Conservation (phyloP, 1,284 basidiomycete species). For the Hortiboletus rubellus region DNA sequence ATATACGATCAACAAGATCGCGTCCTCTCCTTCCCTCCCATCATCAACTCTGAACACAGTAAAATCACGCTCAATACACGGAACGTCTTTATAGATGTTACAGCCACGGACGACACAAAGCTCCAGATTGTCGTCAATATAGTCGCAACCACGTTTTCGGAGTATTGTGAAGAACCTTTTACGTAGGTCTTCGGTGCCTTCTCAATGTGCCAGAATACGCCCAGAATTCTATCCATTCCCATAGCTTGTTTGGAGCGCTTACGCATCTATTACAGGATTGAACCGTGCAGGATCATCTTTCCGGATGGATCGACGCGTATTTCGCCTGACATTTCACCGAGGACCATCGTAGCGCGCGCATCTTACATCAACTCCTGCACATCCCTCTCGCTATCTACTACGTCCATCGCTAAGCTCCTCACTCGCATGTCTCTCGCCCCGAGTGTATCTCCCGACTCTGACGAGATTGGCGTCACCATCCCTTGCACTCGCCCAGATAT, state of each 20-base stretch:
- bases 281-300: constrained; percentile 83
- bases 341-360: constrained; percentile 73
- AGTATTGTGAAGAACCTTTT: constrained; percentile 92
- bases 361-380: constrained; percentile 97
- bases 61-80: constrained; percentile 95
- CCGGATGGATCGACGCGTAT: constrained; percentile 77
- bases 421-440: constrained; percentile 74
- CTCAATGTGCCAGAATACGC: not conserved
- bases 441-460: constrained; percentile 41
- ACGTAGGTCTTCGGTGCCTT: constrained; percentile 54
- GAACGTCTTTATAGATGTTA: constrained; percentile 97
- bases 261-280: constrained; percentile 57
- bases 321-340: constrained; percentile 79
- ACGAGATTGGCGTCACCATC: constrained; percentile 75
- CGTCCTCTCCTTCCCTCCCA: constrained; percentile 96
- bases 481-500: constrained; percentile 96
- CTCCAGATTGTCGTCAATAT: constrained; percentile 95
- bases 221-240: not conserved
- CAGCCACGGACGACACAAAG: constrained; percentile 98
- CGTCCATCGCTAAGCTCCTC: constrained; percentile 66
- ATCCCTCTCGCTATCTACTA: constrained; percentile 69
- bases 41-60: constrained; percentile 97
- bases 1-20: constrained; percentile 90
- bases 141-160: constrained; percentile 95
- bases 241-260: not conserved